Evolutionary conservation across 768 basidiomycete species (phyloP), one percentile per base, ranked within the genome.

Genomic region (Boletus vermiculosoides): DNA sequence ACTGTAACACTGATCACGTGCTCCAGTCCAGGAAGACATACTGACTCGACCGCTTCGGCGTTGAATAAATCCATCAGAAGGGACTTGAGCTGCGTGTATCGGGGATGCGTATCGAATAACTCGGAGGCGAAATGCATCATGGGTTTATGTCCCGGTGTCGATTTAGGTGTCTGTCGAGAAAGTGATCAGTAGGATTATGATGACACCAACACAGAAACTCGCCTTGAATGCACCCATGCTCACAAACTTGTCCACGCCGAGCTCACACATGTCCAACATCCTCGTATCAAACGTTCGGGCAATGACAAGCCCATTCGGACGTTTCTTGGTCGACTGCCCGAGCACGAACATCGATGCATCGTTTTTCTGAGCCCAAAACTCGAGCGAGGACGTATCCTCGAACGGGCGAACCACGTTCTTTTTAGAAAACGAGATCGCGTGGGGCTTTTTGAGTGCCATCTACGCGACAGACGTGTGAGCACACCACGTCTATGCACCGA

Each of bases 121-220:
- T 93, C 92, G 0, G 94, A 95, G 15, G 94, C 92, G 68, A 99
- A 99, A 69, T 96, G 93, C 80, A 99, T 86, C 62, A 98, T 74
- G 45, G 97, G 96, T 64, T 91, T 88, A 64, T 93, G 85, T 11
- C 94, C 96, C 23, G 89, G 85, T 5, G 93, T 88, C 15, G 89
- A 86, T 83, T 96, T 98, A 23, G 85, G 79, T 41, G 90, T 88
- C 97, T 41, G 7, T 37, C 22, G 13, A 31, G 0, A 25, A 25
- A 25, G 25, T 59, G 58, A 49, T 36, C n/a, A 28, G 34, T 34
- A 16, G 8, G 23, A n/a, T 12, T 2, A 12, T 5, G 16, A 48
- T 12, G n/a, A 20, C n/a, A 30, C 28, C 18, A 12, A 5, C 16
- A 31, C 15, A 11, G 6, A 23, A 11, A 31, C 83, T 54, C 37